Percentiles rank a stretch among this genome's conserved stretches.
Conservation (phyloP, 2,329 filamentous ascomycete species). For the Tolypocladium album region DNA sequence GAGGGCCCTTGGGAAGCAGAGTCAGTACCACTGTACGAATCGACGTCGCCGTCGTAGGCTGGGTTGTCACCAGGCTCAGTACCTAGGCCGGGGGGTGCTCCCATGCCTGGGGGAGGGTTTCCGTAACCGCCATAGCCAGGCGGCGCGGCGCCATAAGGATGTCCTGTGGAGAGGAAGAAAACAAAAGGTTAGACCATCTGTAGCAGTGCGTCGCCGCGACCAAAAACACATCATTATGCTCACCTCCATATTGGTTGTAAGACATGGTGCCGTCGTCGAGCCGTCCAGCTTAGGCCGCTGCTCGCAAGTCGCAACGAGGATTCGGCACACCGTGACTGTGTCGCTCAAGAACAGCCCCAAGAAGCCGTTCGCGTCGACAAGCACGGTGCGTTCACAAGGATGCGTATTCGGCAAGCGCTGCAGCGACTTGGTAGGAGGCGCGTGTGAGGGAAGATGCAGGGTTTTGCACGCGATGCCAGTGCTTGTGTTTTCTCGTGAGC, state of each 20-base stretch:
- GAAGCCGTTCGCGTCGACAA: not conserved
- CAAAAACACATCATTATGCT: slow-evolving; percentile 5
- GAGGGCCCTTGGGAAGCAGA: slow-evolving; percentile 47
- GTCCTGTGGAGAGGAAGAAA: slow-evolving; percentile 13
- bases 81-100: slow-evolving; percentile 76
- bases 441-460: not conserved
- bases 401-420: not conserved
- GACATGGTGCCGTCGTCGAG: slow-evolving; percentile 29
- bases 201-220: slow-evolving; percentile 1
- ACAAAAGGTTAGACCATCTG: not conserved
- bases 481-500: slow-evolving; percentile 1
- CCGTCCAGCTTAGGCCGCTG: not conserved
- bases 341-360: not conserved
- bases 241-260: slow-evolving; percentile 52
- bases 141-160: slow-evolving; percentile 64
- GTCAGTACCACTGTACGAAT: slow-evolving; percentile 1
- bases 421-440: not conserved
- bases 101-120: slow-evolving; percentile 54
- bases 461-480: not conserved
- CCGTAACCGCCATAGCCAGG: slow-evolving; percentile 65
- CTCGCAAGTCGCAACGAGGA: slow-evolving; percentile 6
- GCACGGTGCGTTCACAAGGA: not conserved
- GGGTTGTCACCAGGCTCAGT: slow-evolving; percentile 19
- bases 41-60: not conserved
- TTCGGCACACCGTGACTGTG: not conserved